Base-by-base conservation (phyloP, 768 basidiomycete genomes). In the Boletus fagicola region DNA sequence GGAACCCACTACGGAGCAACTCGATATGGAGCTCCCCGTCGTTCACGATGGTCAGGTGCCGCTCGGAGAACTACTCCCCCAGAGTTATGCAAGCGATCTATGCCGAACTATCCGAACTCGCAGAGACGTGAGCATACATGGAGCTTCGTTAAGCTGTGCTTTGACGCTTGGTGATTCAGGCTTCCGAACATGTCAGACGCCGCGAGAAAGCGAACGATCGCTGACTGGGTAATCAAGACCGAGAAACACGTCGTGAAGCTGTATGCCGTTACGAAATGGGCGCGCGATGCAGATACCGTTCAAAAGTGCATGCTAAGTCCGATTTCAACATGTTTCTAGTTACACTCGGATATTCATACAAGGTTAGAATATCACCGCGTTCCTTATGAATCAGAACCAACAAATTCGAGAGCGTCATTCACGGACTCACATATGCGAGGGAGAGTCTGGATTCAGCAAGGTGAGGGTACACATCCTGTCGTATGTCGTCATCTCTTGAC, bases 231-330 rank as follows among this genome's bases (percentile, higher is more conserved):
- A 0, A 87, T 93, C n/a, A 86, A 87, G 69, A 90, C 83, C 6
- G 90, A 95, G 73, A 89, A 93, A 65, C 93, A 96, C 65, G 83
- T 93, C 35, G 87, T 93, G 31, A 94, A 94, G 71, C 74, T 95
- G 15, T 92, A 92, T 65, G 94, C 92, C 12, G 82, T 94, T 30
- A 81, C 83, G 9, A 90, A 93, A 64, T 97, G 94, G 94, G 81
- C 90, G 38, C 80, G 89, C 58, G 92, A 94, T 69, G 88, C 90
- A 42, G 83, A 83, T 56, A 86, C 87, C 7, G 86, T 91, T 42
- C 91, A 94, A 72, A 91, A 89, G 73, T 89, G 87, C 77, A 92
- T 93, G 92, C 91, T 85, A 63, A 64, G 66, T 64, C 1, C n/a
- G n/a, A 5, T 16, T 47, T 22, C 4, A 44, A 9, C 4, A 18